These are phyloP conservation scores for Mortierella sp. DNA, from an alignment of 371 early-diverging fungal genomes.

Conservation along the genomic window DNA sequence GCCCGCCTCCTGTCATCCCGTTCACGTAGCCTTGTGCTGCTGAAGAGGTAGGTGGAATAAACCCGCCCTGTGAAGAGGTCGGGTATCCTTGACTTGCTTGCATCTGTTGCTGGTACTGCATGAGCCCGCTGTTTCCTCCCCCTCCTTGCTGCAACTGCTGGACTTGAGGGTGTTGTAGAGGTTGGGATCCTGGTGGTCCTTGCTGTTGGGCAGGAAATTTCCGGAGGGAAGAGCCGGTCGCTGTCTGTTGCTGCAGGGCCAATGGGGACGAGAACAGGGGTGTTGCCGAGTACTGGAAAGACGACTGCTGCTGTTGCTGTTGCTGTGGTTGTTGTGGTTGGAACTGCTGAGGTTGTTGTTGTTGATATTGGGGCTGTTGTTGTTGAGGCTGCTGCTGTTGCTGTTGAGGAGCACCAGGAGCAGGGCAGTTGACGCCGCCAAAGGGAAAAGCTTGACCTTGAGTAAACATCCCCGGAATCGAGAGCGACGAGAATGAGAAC, in stretches of 20 bases:
- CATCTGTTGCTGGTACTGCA: conserved; percentile 25
- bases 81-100: conserved; percentile 7
- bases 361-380: conserved; percentile 2
- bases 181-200: conserved; percentile 3
- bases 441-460: conserved; percentile 26
- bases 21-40: neutral
- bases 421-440: neutral
- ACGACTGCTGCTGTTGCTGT: conserved; percentile 4
- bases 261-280: conserved; percentile 45
- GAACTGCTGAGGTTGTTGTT: conserved; percentile 16
- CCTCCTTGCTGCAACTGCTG: conserved; percentile 18
- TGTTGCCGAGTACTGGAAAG: conserved; percentile 30
- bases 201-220: neutral
- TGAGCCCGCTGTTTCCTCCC: conserved; percentile 5
- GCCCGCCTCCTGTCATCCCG: neutral
- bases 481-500: conserved; percentile 44
- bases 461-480: conserved; percentile 46
- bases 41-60: neutral
- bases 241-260: conserved; percentile 33
- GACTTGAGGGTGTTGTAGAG: neutral
- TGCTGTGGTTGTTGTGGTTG: conserved; percentile 13
- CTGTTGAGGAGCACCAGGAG: neutral
- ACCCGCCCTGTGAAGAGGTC: neutral
- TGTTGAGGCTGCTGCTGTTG: neutral
- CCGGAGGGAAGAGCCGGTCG: neutral